Conservation (phyloP, 108 stramenopile genomes). For the Stephanodiscus minutulus region DNA sequence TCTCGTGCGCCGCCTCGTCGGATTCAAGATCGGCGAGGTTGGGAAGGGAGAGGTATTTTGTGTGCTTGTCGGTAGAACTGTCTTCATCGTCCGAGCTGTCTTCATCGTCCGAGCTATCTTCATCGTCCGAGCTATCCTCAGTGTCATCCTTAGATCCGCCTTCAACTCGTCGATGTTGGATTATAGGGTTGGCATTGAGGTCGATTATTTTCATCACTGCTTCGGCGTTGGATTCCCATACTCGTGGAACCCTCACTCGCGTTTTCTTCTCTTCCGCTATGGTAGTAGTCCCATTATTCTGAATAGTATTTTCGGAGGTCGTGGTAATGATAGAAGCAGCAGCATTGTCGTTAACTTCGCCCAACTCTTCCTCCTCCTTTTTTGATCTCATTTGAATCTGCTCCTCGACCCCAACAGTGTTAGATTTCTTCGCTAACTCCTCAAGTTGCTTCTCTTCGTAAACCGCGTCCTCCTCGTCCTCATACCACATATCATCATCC, state of each 20-base stretch:
- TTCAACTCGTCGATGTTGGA: too few species aligned
- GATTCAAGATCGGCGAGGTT: constrained; percentile 32
- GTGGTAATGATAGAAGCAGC: neutral
- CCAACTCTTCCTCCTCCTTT: constrained; percentile 2
- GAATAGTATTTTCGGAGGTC: constrained; percentile 4
- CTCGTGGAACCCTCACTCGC: constrained; percentile 6
- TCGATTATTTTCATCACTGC: constrained; percentile 16
- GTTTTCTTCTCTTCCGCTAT: constrained; percentile 18
- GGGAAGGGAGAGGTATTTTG: constrained; percentile 41
- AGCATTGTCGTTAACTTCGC: neutral
- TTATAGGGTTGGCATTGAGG: constrained; percentile 6
- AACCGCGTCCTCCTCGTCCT: constrained; percentile 25
- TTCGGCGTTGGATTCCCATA: neutral
- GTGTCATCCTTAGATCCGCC: constrained; percentile 11
- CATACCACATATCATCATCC: constrained; percentile 24
- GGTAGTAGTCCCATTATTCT: neutral
- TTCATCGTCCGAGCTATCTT: neutral
- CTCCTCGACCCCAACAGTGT: neutral
- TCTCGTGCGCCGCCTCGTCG: constrained; percentile 23
- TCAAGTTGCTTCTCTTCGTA: constrained; percentile 7
- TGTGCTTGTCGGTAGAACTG: constrained; percentile 19
- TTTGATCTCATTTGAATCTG: neutral
- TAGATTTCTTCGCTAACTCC: neutral
- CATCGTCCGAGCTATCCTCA: constrained; percentile 20
- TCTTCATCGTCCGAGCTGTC: constrained; percentile 18